These are phyloP conservation scores for Rutstroemia sydowiana DNA, from an alignment of 2,329 filamentous ascomycete genomes.

Conservation along the genomic window DNA sequence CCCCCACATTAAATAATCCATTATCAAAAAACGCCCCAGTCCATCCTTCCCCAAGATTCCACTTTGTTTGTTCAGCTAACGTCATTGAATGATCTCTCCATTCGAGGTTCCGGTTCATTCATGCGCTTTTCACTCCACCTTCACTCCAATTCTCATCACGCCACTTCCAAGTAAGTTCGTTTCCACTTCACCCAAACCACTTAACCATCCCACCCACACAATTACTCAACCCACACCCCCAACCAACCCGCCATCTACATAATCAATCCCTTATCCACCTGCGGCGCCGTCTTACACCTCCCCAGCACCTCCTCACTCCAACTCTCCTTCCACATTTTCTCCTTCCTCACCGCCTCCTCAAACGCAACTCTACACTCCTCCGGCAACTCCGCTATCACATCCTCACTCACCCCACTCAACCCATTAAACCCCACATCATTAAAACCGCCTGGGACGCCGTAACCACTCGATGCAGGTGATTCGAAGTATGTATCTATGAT, in stretches of 20 bases:
- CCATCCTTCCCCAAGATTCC: too few species aligned
- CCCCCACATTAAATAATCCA: too few species aligned
- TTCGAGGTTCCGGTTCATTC: too few species aligned
- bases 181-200: too few species aligned
- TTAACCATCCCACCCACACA: too few species aligned
- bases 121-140: too few species aligned
- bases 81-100: too few species aligned
- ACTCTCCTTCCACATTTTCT: constrained; percentile 63
- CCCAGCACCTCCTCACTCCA: constrained; percentile 50
- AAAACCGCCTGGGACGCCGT: constrained; percentile 54
- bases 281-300: constrained; percentile 54
- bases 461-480: constrained; percentile 44
- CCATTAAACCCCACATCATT: constrained; percentile 44
- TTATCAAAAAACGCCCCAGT: too few species aligned
- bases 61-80: too few species aligned
- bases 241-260: background rate
- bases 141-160: too few species aligned
- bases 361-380: constrained; percentile 67
- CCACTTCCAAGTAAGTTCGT: too few species aligned
- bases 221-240: background rate
- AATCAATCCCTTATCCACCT: constrained; percentile 51
- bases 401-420: constrained; percentile 55
- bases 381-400: constrained; percentile 59
- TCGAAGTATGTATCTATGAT: constrained; percentile 55
- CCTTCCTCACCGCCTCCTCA: constrained; percentile 54